Percentiles rank a stretch among this genome's conserved stretches.
These are phyloP conservation scores for Omphalotus guepiniiformis DNA, from an alignment of 768 basidiomycete genomes.

Conservation along the genomic window DNA sequence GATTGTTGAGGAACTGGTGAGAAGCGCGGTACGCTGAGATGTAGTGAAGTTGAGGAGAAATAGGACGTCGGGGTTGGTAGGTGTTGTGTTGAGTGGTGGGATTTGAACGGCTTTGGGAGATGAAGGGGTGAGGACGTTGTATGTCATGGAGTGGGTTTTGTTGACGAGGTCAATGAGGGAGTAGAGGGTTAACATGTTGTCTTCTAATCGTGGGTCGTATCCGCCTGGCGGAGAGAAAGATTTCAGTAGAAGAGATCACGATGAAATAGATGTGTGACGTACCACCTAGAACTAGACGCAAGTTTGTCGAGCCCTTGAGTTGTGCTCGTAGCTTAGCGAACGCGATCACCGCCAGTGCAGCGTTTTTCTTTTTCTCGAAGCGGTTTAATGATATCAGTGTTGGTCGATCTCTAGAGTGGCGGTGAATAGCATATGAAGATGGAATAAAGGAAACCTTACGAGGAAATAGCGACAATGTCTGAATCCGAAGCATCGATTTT, in stretches of 20 bases:
- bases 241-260: neutral
- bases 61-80: conserved; percentile 55
- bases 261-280: conserved; percentile 15
- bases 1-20: conserved; percentile 59
- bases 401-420: conserved; percentile 51
- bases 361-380: conserved; percentile 95
- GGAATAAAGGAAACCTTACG: conserved; percentile 40
- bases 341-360: conserved; percentile 70
- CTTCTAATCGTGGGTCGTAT: conserved; percentile 82
- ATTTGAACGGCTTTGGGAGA: conserved; percentile 28
- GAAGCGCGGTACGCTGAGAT: conserved; percentile 75
- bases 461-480: conserved; percentile 50
- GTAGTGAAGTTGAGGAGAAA: conserved; percentile 93
- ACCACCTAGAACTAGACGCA: conserved; percentile 83
- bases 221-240: conserved; percentile 51
- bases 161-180: conserved; percentile 53
- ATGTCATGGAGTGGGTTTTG: conserved; percentile 51
- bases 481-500: conserved; percentile 36
- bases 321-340: conserved; percentile 55
- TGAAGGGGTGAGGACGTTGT: conserved; percentile 48
- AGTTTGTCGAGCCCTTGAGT: conserved; percentile 23
- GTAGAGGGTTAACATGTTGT: conserved; percentile 72
- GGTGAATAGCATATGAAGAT: neutral
- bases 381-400: conserved; percentile 89
- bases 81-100: conserved; percentile 38